These are phyloP conservation scores for Exophiala bonariae DNA, from an alignment of 2,329 filamentous ascomycete species.

Conservation along the genomic window DNA sequence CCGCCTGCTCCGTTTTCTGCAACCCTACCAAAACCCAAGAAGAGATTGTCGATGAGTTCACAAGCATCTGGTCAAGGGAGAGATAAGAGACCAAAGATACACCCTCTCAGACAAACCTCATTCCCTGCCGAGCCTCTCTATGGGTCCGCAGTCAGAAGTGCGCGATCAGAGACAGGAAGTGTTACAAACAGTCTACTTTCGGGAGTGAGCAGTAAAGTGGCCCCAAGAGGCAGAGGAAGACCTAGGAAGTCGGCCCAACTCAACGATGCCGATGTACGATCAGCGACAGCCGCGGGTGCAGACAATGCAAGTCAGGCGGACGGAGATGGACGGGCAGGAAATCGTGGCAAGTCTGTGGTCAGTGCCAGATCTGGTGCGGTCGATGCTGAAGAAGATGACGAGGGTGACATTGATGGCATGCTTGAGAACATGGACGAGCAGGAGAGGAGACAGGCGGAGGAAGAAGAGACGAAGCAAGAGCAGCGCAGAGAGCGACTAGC, in stretches of 20 bases:
- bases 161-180: conserved; percentile 29
- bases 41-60: conserved; percentile 43
- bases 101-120: conserved; percentile 49
- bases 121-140: conserved; percentile 34
- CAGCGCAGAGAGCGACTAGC: conserved; percentile 21
- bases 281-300: conserved; percentile 6
- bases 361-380: conserved; percentile 23
- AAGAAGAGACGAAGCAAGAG: conserved; percentile 23
- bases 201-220: conserved; percentile 21
- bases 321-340: conserved; percentile 8
- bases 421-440: conserved; percentile 27
- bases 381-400: conserved; percentile 29
- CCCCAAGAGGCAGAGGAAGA: conserved; percentile 25
- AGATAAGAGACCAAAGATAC: conserved; percentile 33
- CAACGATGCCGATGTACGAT: conserved; percentile 23
- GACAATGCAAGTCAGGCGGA: conserved; percentile 16
- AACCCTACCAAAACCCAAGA: conserved; percentile 35
- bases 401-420: conserved; percentile 27
- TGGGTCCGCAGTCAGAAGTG: conserved; percentile 18
- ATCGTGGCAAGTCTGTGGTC: conserved; percentile 23
- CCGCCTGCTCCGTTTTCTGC: conserved; percentile 25
- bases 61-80: conserved; percentile 34
- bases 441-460: conserved; percentile 21
- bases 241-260: conserved; percentile 26
- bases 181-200: conserved; percentile 24